These are phyloP conservation scores for Litsea cubeba DNA, from an alignment of 164 flowering plant species.

Conservation along the genomic window DNA sequence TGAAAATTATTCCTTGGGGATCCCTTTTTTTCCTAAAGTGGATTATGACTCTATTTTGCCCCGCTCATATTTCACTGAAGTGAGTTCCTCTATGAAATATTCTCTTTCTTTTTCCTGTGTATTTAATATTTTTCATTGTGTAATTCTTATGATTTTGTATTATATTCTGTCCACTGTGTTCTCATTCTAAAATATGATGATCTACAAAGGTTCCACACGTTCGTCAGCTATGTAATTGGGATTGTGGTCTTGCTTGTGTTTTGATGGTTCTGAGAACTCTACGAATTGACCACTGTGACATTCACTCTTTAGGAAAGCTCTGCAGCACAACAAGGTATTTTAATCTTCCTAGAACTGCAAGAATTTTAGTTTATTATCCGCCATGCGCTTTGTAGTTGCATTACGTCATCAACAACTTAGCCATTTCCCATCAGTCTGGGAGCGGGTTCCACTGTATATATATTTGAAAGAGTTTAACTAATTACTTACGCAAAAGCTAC, in stretches of 20 bases:
- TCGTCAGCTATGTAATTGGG: slow-evolving; percentile 77
- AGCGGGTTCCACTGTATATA: too few species aligned
- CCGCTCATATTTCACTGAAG: slow-evolving; percentile 53
- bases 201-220: slow-evolving; percentile 76
- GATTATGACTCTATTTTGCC: slow-evolving; percentile 22
- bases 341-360: neutral
- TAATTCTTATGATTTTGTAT: neutral
- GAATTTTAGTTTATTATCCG: neutral
- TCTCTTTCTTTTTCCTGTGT: neutral
- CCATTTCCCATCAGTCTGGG: too few species aligned
- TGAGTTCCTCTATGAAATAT: slow-evolving; percentile 24
- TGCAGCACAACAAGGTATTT: slow-evolving; percentile 76
- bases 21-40: slow-evolving; percentile 8
- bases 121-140: neutral
- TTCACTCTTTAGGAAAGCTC: slow-evolving; percentile 50
- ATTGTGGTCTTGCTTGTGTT: slow-evolving; percentile 97
- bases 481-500: too few species aligned
- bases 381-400: neutral
- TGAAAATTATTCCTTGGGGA: slow-evolving; percentile 19
- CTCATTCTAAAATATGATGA: neutral
- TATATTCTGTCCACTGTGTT: neutral
- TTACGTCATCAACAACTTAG: too few species aligned
- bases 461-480: too few species aligned
- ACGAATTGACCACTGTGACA: slow-evolving; percentile 44
- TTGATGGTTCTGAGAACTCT: slow-evolving; percentile 76